Evolutionary conservation across 768 basidiomycete species (phyloP), one percentile per base, ranked within the genome.

Genomic region (Fistulinella prunicolor): DNA sequence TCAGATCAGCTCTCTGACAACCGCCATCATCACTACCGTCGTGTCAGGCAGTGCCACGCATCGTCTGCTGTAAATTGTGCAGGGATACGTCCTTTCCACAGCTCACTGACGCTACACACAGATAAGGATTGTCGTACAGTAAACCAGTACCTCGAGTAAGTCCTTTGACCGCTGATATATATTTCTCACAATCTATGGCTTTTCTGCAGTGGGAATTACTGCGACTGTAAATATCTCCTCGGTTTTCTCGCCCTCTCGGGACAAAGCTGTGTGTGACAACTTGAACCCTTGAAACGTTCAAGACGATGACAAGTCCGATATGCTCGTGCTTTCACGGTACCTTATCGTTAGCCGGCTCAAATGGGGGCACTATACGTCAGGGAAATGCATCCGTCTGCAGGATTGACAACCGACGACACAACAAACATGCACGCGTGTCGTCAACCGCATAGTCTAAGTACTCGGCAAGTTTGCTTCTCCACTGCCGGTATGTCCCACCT

Each of bases 281-380:
- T 6, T 6, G 26, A 10, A 16, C 9, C 39, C n/a, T 50, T 61
- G 58, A 59, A 59, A 60, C 60, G 16, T 32, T 17, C 37, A 41
- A 41, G 8, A 3, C 51, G 53, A 47, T 48, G 46, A 16, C 44
- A 13, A 8, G 22, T 51, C 57, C 35, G 53, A 55, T 29, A 38
- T 26, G 4, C 36, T 26, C 56, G 45, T 42, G 37, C 10, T 28
- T 28, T 54, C 38, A 10, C 30, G 16, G 34, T 24, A 21, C 44
- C 45, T 39, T 17, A 16, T 12, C 13, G 30, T 32, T 14, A 32
- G 24, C 21, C 20, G 13, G 40, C 20, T n/a, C n/a, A 32, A 16
- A 23, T 23, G 30, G 29, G n/a, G 16, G 12, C 13, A 14, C n/a
- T n/a, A n/a, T 10, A 28, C 24, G 14, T 19, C 36, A 46, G 36